Base-by-base conservation (phyloP, 2,329 filamentous ascomycete genomes). In the Colletotrichum sp. region DNA sequence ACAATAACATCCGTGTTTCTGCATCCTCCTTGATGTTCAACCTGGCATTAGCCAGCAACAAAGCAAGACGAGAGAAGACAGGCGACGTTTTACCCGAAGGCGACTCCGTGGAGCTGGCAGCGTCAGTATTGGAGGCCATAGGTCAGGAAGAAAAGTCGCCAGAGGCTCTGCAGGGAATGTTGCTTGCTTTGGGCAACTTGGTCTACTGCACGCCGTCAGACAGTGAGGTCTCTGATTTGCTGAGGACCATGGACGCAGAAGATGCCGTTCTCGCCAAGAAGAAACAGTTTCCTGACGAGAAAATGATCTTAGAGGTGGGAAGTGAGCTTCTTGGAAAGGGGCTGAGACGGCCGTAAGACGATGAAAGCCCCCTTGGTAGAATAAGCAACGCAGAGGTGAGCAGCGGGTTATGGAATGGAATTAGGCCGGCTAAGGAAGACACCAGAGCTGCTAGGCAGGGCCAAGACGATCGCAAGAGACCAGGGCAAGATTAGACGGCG, bases 21-120 rank as follows among this genome's bases (percentile, higher is more conserved):
- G 95, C 96, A 0, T 93, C 96, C 1, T 95, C 94, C 2, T 88
- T 99, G 4, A 91, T 96, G 1, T 97, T 96, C 87, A 98, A 99
- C 79, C 85, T 99, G 0, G 90, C 95, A 0, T 87, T 93, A 0
- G 90, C 92, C 3, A 94, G 96, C 80, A 93, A 94, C 80, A 91
- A 91, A 63, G 86, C 90, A 30, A 90, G 95, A 24, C 87, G 90
- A 48, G 89, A 92, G 32, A 88, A 90, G 15, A 85, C 89, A 1
- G 85, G 86, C 8, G 91, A 94, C 63, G 86, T 85, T 0, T 83
- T 98, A 5, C 87, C 92, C 0, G 93, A 95, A 48, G 90, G 89
- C 4, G 92, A 94, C 75, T 94, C 97, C 81, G 91, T 98, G 2
- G 96, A 98, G 83, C 87, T 99, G 7, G 92, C 94, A 1, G 96